phyloP scores from a whole-genome alignment of 106 monocot genomes.

The Dendrobium huoshanense region DNA sequence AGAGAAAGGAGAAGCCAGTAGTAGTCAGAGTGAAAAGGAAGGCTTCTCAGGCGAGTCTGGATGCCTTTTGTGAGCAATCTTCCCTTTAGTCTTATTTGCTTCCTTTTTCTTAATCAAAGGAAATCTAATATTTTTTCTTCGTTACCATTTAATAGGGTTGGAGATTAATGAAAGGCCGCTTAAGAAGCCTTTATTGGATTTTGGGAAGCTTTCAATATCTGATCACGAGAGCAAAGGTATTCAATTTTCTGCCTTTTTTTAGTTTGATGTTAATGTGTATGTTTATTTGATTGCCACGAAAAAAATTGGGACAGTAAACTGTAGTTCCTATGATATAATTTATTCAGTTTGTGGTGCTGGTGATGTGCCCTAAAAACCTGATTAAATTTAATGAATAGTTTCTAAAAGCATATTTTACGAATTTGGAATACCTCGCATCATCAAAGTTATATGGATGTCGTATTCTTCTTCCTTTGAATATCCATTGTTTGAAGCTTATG shows the following conservation, averaged over 20 bases:
- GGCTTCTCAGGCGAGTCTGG: slow-evolving; percentile 37
- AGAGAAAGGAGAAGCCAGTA: slow-evolving; percentile 37
- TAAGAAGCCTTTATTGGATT: slow-evolving; percentile 41
- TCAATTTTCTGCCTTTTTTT: background rate
- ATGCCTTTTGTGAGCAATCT: slow-evolving; percentile 53
- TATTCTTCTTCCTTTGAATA: too few species aligned
- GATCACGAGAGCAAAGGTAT: slow-evolving; percentile 24
- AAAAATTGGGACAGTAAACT: background rate
- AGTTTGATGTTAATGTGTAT: background rate
- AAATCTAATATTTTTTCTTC: background rate
- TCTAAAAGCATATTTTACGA: background rate
- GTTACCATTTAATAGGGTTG: slow-evolving; percentile 33
- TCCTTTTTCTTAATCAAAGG: background rate
- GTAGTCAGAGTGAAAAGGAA: slow-evolving; percentile 79
- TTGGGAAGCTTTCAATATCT: slow-evolving; percentile 35
- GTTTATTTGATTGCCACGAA: background rate
- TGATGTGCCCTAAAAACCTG: background rate
- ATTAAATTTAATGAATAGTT: background rate
- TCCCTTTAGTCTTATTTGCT: background rate
- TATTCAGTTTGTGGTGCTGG: background rate
- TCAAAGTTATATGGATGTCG: too few species aligned
- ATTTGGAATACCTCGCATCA: background rate
- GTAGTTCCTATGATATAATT: background rate
- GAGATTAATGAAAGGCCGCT: slow-evolving; percentile 63
- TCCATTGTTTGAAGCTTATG: too few species aligned